Evolutionary conservation across 1,284 basidiomycete genomes (phyloP).

Genomic region (Irpex sp.): DNA sequence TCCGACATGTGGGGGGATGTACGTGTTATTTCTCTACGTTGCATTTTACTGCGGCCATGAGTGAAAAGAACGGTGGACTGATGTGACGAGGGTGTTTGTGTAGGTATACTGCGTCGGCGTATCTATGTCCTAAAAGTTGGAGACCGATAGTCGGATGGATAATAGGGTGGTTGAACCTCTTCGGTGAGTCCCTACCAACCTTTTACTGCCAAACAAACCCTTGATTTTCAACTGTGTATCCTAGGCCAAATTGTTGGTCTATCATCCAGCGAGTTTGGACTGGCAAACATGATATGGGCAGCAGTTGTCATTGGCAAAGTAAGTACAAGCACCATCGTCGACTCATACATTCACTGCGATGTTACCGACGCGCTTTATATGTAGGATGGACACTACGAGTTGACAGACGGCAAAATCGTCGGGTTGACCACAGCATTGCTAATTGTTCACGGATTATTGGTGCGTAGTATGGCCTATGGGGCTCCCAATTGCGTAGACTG

Average conservation of each 20-base stretch:
- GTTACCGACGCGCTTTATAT: not conserved
- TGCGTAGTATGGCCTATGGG: slow-evolving; percentile 25
- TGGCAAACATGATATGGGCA: slow-evolving; percentile 87
- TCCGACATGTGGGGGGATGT: slow-evolving; percentile 82
- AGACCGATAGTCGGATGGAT: slow-evolving; percentile 72
- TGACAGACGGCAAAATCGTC: slow-evolving; percentile 65
- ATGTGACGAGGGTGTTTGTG: not conserved
- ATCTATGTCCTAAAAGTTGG: slow-evolving; percentile 64
- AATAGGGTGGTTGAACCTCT: slow-evolving; percentile 85
- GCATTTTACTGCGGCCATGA: too few species aligned
- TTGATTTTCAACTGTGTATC: not conserved
- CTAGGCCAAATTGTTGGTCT: slow-evolving; percentile 70
- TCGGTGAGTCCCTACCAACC: slow-evolving; percentile 44
- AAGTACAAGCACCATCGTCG: not conserved
- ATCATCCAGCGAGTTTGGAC: slow-evolving; percentile 86
- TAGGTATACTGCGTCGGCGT: slow-evolving; percentile 75
- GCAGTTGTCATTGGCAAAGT: slow-evolving; percentile 61
- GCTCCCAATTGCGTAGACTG: not conserved
- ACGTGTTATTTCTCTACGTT: slow-evolving; percentile 28
- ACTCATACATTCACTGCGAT: not conserved
- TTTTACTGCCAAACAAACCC: not conserved
- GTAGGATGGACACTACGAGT: slow-evolving; percentile 44
- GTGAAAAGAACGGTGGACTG: not conserved
- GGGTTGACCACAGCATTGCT: slow-evolving; percentile 74
- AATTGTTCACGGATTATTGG: slow-evolving; percentile 69